These are phyloP conservation scores for Udeniomyces megalosporus DNA, from an alignment of 768 basidiomycete genomes.

Conservation along the genomic window DNA sequence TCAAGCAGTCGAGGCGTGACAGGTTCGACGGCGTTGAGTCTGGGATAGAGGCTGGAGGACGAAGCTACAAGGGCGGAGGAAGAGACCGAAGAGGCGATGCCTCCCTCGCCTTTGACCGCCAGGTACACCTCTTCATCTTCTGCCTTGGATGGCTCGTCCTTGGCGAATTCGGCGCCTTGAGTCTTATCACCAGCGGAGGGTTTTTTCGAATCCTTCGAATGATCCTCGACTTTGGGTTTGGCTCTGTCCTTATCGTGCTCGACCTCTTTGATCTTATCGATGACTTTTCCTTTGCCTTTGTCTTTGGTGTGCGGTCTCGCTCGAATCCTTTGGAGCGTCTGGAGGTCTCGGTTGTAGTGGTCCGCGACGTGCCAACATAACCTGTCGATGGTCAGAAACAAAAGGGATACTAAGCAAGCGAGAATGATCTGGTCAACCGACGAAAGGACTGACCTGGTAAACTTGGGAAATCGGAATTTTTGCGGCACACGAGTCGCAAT, in stretches of 20 bases:
- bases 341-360: constrained; percentile 57
- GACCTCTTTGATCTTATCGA: no score
- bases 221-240: no score
- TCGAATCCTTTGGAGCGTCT: constrained; percentile 31
- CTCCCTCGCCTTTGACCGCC: background rate
- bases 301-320: no score
- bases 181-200: no score
- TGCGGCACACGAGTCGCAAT: constrained; percentile 82
- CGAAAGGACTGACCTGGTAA: constrained; percentile 42
- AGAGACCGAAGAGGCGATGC: background rate
- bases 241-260: no score
- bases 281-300: no score
- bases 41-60: background rate
- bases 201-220: no score
- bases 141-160: no score
- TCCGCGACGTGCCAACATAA: constrained; percentile 84
- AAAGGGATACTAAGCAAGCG: background rate
- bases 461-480: constrained; percentile 73
- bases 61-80: background rate
- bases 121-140: no score
- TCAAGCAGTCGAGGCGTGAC: constrained; percentile 45
- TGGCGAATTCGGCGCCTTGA: no score
- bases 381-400: constrained; percentile 32
- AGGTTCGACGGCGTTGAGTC: background rate
- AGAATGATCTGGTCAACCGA: background rate